Evolutionary conservation across 805 yeast genomes (phyloP).

Genomic region (Cyberlindnera saturnus): DNA sequence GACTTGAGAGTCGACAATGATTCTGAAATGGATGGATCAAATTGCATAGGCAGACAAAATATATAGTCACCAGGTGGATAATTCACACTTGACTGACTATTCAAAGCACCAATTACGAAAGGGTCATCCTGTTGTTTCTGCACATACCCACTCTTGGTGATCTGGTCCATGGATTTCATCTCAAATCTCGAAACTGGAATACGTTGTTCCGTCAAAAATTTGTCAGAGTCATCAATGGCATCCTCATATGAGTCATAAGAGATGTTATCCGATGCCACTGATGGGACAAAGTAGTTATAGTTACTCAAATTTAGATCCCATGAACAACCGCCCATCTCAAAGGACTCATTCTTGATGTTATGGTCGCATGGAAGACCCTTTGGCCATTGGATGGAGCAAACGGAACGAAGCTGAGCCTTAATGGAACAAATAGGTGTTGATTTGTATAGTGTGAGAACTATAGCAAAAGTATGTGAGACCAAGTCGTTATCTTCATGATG

Average conservation of each 20-base stretch:
- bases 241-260: constrained; percentile 13
- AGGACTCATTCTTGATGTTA: constrained; percentile 38
- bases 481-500: constrained; percentile 30
- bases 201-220: constrained; percentile 11
- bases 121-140: constrained; percentile 11
- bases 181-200: constrained; percentile 9
- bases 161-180: constrained; percentile 10
- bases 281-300: constrained; percentile 37
- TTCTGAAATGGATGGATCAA: constrained; percentile 61
- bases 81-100: constrained; percentile 6
- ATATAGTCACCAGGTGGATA: constrained; percentile 64
- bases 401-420: constrained; percentile 36
- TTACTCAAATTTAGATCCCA: constrained; percentile 41
- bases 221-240: constrained; percentile 5
- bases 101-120: constrained; percentile 11
- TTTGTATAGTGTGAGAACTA: constrained; percentile 38
- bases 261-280: constrained; percentile 4
- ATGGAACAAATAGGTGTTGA: constrained; percentile 34
- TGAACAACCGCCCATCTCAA: constrained; percentile 39
- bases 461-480: constrained; percentile 47
- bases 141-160: constrained; percentile 14
- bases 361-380: constrained; percentile 45
- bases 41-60: constrained; percentile 55
- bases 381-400: constrained; percentile 46
- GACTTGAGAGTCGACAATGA: constrained; percentile 48